Base-by-base conservation (phyloP, 2,329 filamentous ascomycete genomes). In the Sclerotinia borealis region DNA sequence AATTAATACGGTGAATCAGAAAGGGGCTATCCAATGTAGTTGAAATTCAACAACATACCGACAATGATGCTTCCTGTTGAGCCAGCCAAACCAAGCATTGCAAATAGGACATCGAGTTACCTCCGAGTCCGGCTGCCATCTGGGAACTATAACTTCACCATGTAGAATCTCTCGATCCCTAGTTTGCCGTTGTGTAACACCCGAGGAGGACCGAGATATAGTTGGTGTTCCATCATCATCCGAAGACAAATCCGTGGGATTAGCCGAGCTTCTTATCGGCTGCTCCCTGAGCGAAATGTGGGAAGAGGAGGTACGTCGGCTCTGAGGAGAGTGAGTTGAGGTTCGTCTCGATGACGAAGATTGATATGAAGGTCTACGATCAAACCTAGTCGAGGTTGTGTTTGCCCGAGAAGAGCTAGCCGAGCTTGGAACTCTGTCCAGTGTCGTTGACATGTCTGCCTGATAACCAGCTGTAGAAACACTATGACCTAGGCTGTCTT, bases 31-130 rank as follows among this genome's bases (percentile, higher is more conserved):
- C 31, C 36, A 19, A 5, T 19, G 19, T 31, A 29, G 17, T 22
- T 10, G 27, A 54, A 49, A 13, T 41, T 59, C 55, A 25, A 37
- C 22, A 48, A 77, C 83, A 54, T 79, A 89, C 84, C 93, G 85
- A 81, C 93, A 98, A 74, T 98, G 93, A 77, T 98, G 93, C 74
- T 96, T 96, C 67, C 93, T 83, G 73, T 91, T 87, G 78, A 92
- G 48, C 70, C 67, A 67, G 73, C 85, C 90, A 73, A 98, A 98
- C 54, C 87, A 84, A 0, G 84, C 84, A 59, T 81, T 79, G 74
- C 93, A 98, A 64, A 97, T 96, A 2, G 92, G 91, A 74, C 93
- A 98, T 66, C 86, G 83, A 1, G 86, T 85, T 13, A 91, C 92
- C 69, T 96, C 92, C 4, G 83, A 81, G 76, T 98, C 93, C 4